These are phyloP conservation scores for Dichotomopilus funicola DNA, from an alignment of 2,329 filamentous ascomycete genomes.

Conservation along the genomic window DNA sequence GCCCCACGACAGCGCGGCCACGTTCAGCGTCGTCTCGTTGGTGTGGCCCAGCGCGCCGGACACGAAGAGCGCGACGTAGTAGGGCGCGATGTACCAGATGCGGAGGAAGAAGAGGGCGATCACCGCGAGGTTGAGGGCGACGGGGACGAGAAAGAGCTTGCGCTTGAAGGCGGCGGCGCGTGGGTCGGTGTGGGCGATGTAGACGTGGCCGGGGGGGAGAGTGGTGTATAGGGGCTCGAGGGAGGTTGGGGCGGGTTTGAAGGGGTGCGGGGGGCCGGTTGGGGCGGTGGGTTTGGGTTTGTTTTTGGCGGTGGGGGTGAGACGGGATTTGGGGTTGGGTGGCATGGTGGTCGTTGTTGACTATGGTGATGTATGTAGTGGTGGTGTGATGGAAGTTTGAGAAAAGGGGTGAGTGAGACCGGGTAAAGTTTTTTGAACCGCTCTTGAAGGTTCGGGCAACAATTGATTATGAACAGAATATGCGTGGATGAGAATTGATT, in stretches of 20 bases:
- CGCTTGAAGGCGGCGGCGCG: conserved; percentile 66
- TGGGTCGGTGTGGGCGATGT: conserved; percentile 77
- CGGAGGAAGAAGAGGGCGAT: conserved; percentile 59
- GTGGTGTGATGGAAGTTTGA: background rate
- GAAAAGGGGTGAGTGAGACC: too few species aligned
- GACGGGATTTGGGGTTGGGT: conserved; percentile 26
- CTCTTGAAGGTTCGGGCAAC: too few species aligned
- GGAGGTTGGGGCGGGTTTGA: conserved; percentile 56
- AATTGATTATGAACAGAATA: too few species aligned
- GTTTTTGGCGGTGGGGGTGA: conserved; percentile 33
- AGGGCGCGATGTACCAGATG: conserved; percentile 60
- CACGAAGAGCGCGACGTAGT: conserved; percentile 62
- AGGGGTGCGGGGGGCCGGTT: conserved; percentile 44
- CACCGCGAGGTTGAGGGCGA: conserved; percentile 68
- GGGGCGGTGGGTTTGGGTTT: background rate
- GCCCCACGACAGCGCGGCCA: conserved; percentile 47
- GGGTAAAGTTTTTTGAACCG: too few species aligned
- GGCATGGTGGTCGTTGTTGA: conserved; percentile 7
- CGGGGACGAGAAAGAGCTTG: conserved; percentile 74
- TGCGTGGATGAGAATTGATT: too few species aligned
- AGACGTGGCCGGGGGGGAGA: conserved; percentile 64
- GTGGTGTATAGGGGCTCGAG: conserved; percentile 60
- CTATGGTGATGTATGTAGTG: background rate
- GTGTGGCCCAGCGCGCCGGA: conserved; percentile 55
- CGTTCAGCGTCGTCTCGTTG: conserved; percentile 61